Evolutionary conservation across 2,329 filamentous ascomycete genomes (phyloP).

Genomic region (Aspergillus fumigatiaffinis): DNA sequence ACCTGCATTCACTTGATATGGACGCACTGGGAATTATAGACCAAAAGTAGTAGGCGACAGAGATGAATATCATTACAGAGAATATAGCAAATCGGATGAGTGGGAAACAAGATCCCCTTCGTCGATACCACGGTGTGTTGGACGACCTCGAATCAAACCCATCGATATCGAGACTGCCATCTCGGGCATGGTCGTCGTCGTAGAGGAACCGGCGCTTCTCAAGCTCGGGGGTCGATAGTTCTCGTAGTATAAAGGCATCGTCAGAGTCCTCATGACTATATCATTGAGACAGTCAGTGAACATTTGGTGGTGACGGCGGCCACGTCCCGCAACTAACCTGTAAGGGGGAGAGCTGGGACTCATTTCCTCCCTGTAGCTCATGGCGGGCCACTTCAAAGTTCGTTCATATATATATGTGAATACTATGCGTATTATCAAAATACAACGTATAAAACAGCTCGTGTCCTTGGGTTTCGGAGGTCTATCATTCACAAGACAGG

Average conservation of each 20-base stretch:
- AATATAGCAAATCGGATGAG: constrained; percentile 5
- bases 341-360: constrained; percentile 4
- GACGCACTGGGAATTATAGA: constrained; percentile 6
- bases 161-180: neutral
- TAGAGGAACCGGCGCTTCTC: constrained; percentile 6
- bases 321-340: constrained; percentile 5
- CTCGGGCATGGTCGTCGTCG: neutral
- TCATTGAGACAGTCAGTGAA: neutral
- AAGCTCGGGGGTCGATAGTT: neutral
- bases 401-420: neutral
- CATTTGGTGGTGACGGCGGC: neutral
- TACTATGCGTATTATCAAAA: neutral
- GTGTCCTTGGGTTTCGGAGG: neutral
- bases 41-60: constrained; percentile 9
- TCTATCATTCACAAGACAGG: neutral
- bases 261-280: constrained; percentile 4
- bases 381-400: constrained; percentile 1
- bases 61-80: constrained; percentile 4
- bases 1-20: neutral
- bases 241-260: constrained; percentile 4
- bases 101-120: constrained; percentile 3
- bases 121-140: neutral
- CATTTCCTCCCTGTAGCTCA: constrained; percentile 3
- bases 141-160: neutral
- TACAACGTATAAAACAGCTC: neutral